A percentile compares a stretch with the other conserved stretches of the same genome.
These are phyloP conservation scores for Xylaria sp. DNA, from an alignment of 2,329 filamentous ascomycete species.

Conservation along the genomic window DNA sequence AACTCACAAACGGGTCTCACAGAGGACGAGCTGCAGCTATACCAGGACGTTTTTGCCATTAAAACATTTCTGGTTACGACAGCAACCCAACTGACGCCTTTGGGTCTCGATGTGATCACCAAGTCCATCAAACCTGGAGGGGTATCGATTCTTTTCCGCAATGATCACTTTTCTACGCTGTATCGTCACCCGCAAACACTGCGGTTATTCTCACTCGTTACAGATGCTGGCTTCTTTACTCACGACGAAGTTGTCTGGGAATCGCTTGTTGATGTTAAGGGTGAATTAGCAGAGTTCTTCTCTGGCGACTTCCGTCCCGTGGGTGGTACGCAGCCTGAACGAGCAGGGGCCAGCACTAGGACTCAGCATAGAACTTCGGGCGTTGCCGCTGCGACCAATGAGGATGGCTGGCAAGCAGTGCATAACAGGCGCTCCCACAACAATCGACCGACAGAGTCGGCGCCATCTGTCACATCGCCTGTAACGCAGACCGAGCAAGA, in stretches of 20 bases:
- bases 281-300: constrained; percentile 74
- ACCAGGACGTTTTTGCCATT: constrained; percentile 79
- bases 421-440: constrained; percentile 34
- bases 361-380: constrained; percentile 21
- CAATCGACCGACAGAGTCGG: constrained; percentile 19
- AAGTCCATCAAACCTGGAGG: constrained; percentile 68
- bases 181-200: constrained; percentile 79
- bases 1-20: constrained; percentile 53
- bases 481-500: constrained; percentile 59
- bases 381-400: constrained; percentile 24
- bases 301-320: constrained; percentile 86
- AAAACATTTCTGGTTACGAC: constrained; percentile 75
- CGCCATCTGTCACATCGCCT: constrained; percentile 26
- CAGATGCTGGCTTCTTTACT: constrained; percentile 81
- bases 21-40: constrained; percentile 68
- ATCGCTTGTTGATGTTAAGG: constrained; percentile 80
- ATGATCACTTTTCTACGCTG: constrained; percentile 93
- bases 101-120: constrained; percentile 70
- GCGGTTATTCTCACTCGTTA: constrained; percentile 77
- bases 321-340: constrained; percentile 46
- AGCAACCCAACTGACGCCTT: constrained; percentile 80
- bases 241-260: constrained; percentile 97
- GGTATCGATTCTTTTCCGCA: constrained; percentile 88
- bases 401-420: constrained; percentile 53
- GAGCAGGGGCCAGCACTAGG: constrained; percentile 12